Base-by-base conservation (phyloP, 2,329 filamentous ascomycete species). In the Clonostachys sp. region DNA sequence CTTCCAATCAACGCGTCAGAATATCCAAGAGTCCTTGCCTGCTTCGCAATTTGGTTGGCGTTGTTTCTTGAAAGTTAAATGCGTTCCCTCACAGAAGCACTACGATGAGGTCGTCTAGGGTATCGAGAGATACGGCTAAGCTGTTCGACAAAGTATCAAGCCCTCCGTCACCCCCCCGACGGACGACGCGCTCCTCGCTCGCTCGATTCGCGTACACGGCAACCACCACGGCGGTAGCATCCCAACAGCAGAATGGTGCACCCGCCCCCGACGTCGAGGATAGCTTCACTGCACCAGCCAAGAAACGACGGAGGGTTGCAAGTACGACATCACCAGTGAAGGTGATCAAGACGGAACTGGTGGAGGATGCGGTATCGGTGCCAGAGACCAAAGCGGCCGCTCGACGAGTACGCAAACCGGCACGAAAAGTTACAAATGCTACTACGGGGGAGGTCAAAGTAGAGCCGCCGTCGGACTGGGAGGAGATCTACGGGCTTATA, bases 391-490 rank as follows among this genome's bases (percentile, higher is more conserved):
- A 33, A 6, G 30, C 41, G 49, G 55, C 49, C 49, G 61, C 36
- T 49, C 64, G 44, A 16, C 64, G 57, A 30, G 63, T 62, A 10
- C 71, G 75, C 45, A 77, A 77, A 47, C 73, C 77, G 3, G 75
- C 72, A 12, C 70, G 73, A 50, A 66, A 46, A 68, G 60, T 68
- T 20, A 63, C 66, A 41, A 65, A 74, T 51, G 59, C 63, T 17
- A 57, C 61, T 2, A 72, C 72, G 2, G 71, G 70, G 36, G 63
- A 66, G 46, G 55, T 62, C 12, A 63, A 66, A 45, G 61, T 70
- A 24, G 62, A 67, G n/a, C 81, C 90, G 2, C 91, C 91, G 0
- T 75, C 83, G 1, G 83, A 91, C 62, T 96, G 94, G 94, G 83
- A 90, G 52, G 79, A 84, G 48, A 83, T 96, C 48, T 99, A 96